Evolutionary conservation across 1,284 basidiomycete species (phyloP), one percentile per base, ranked within the genome.

Genomic region (Omphalotus olearius): DNA sequence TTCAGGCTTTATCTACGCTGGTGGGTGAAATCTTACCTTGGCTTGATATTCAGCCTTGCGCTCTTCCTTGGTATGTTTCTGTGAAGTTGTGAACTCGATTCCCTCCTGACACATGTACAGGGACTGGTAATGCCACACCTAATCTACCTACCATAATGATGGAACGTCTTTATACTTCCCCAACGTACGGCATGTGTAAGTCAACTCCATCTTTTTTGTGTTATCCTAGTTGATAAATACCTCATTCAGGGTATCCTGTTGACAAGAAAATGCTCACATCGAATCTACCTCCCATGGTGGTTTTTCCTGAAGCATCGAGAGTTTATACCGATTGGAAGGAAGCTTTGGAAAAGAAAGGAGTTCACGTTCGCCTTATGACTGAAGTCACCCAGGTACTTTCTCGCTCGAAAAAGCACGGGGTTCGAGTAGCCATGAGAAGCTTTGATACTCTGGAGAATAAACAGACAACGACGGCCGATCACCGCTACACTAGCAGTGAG

Each of bases 141-240:
- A 48, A 58, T 37, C 52, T 58, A 16, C 57, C 57, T 6, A 58
- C 52, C 13, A 45, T 58, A 18, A 54, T 58, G 45, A 58, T 55
- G 57, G 55, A 54, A 36, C 46, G 53, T 9, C 39, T 58, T 6
- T 58, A 54, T 28, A 58, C 55, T 4, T 54, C 55, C 17, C 53
- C 55, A 2, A 58, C 55, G 11, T 58, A 56, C 39, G 57, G 57
- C 45, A 56, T 56, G 57, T 58, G 54, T 57, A 41, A 42, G 51
- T n/a, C n/a, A n/a, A n/a, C n/a, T n/a, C n/a, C n/a, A n/a, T n/a
- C n/a, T n/a, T n/a, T n/a, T n/a, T n/a, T n/a, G n/a, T n/a, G n/a
- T n/a, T n/a, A n/a, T n/a, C n/a, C n/a, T n/a, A n/a, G n/a, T n/a
- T n/a, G n/a, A n/a, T n/a, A n/a, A n/a, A n/a, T n/a, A n/a, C n/a